Conservation (phyloP, 2,329 filamentous ascomycete species). For the Microsporum audouinii region DNA sequence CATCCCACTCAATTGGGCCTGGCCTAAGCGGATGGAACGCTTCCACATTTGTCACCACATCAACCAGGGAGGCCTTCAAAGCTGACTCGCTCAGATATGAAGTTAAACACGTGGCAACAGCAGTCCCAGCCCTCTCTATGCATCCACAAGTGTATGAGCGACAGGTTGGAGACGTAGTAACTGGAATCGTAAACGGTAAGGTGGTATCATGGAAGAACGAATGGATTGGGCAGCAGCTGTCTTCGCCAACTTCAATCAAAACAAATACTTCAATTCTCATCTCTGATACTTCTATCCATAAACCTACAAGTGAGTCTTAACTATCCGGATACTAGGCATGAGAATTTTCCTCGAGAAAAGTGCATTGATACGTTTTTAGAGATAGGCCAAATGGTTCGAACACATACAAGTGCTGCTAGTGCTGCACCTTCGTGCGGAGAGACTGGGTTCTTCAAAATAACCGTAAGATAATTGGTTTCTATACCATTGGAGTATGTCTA, state of each 20-base stretch:
- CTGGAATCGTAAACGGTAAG: slow-evolving; percentile 6
- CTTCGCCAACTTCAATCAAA: neutral
- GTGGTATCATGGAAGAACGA: slow-evolving; percentile 9
- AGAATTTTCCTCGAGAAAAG: neutral
- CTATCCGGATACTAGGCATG: neutral
- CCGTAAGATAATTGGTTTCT: slow-evolving; percentile 4
- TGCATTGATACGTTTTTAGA: neutral
- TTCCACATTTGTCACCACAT: neutral
- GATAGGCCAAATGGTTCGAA: neutral
- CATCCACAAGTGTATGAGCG: neutral
- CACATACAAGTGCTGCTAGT: neutral
- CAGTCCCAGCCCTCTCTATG: neutral
- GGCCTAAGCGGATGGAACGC: neutral
- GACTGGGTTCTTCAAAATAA: slow-evolving; percentile 14
- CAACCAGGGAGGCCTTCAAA: neutral
- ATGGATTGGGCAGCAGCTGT: neutral
- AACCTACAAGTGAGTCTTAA: neutral
- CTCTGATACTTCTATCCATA: neutral
- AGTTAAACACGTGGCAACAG: neutral
- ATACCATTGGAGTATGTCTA: neutral
- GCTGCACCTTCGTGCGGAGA: slow-evolving; percentile 12
- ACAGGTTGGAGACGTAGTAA: slow-evolving; percentile 6
- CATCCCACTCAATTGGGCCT: neutral
- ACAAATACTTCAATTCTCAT: neutral
- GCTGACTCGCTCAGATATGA: neutral